Percentiles rank a stretch among this genome's conserved stretches.
These are phyloP conservation scores for Ceratobasidium sp. DNA, from an alignment of 1,284 basidiomycete genomes.

Conservation along the genomic window DNA sequence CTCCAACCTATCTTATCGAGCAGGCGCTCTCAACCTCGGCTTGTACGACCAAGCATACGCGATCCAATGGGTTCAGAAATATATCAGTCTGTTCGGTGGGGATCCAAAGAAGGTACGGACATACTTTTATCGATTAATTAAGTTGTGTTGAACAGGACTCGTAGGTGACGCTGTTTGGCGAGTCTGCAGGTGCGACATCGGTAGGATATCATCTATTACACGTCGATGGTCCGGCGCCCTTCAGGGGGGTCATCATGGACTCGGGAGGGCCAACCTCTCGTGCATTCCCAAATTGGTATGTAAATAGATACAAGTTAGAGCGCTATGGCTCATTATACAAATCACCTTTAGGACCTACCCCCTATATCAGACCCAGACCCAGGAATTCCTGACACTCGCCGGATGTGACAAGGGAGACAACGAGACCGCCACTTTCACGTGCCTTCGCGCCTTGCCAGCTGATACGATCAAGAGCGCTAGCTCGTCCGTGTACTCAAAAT, in stretches of 20 bases:
- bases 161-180: constrained; percentile 36
- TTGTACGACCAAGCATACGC: constrained; percentile 36
- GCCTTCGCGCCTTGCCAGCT: constrained; percentile 12
- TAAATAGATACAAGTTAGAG: too few species aligned
- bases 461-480: constrained; percentile 22
- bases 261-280: constrained; percentile 35
- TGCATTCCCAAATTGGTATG: constrained; percentile 32
- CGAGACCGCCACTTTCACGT: constrained; percentile 13
- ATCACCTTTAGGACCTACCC: constrained; percentile 32
- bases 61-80: constrained; percentile 23
- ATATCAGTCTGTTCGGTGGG: constrained; percentile 19
- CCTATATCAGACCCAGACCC: constrained; percentile 30
- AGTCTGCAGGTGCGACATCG: constrained; percentile 36
- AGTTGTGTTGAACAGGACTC: neutral
- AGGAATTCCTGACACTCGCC: constrained; percentile 20
- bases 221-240: constrained; percentile 7
- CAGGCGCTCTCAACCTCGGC: constrained; percentile 21
- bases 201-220: constrained; percentile 30
- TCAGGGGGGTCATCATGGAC: constrained; percentile 29
- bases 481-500: constrained; percentile 5
- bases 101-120: constrained; percentile 12
- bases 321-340: too few species aligned
- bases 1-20: constrained; percentile 25
- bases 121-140: too few species aligned
- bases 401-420: constrained; percentile 3